Evolutionary conservation across 176 grass and related monocot species (phyloP).

Genomic region (Musa acuminata): DNA sequence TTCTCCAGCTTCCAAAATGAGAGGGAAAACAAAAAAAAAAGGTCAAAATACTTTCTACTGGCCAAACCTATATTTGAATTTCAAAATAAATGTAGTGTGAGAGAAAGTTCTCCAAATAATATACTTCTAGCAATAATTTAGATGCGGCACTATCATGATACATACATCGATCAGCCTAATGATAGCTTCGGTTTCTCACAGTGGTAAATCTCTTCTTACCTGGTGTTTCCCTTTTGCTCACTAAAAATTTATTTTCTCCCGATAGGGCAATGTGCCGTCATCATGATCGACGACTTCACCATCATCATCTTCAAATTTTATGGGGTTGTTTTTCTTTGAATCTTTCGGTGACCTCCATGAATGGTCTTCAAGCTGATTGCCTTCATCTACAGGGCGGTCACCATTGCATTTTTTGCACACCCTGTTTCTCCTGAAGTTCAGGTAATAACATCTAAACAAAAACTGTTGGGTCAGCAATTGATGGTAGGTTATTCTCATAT

Average conservation of each 20-base stretch:
- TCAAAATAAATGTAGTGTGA: too few relatives aligned
- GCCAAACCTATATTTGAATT: too few relatives aligned
- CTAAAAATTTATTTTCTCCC: too few relatives aligned
- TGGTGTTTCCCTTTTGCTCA: slow-evolving; percentile 15
- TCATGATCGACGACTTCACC: slow-evolving; percentile 6
- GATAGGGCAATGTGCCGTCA: too few relatives aligned
- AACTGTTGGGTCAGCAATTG: slow-evolving; percentile 13
- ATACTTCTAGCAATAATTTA: too few relatives aligned
- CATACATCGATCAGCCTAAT: background rate
- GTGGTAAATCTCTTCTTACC: slow-evolving; percentile 35
- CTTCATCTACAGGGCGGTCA: slow-evolving; percentile 31
- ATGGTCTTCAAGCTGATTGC: slow-evolving; percentile 20
- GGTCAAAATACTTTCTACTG: too few relatives aligned
- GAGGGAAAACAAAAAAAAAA: too few relatives aligned
- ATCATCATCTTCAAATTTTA: slow-evolving; percentile 8
- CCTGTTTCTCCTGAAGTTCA: slow-evolving; percentile 54
- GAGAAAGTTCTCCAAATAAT: too few relatives aligned
- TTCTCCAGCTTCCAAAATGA: too few relatives aligned
- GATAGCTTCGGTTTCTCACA: background rate
- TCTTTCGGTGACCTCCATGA: slow-evolving; percentile 20
- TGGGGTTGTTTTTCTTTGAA: slow-evolving; percentile 13
- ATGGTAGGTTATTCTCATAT: background rate
- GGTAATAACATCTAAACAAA: slow-evolving; percentile 36
- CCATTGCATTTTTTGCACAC: slow-evolving; percentile 41
- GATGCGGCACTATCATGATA: background rate